Percentiles rank a stretch among this genome's conserved stretches.
phyloP scores from a whole-genome alignment of 2,329 filamentous ascomycete species.

The Orbilia javanica region DNA sequence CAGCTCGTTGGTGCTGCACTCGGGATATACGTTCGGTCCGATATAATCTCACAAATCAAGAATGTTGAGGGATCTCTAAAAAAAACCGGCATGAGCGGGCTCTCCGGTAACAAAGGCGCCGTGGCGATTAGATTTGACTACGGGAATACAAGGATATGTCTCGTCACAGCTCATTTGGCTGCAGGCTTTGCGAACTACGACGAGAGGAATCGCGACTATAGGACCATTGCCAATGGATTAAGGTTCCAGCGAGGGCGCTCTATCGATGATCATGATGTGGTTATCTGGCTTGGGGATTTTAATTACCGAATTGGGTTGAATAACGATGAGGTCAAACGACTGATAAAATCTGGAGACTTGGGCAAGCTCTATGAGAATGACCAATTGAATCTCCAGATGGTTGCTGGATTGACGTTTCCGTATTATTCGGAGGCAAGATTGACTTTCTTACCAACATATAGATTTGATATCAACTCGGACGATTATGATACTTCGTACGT shows the following conservation, averaged over 20 bases:
- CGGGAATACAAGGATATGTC: conserved; percentile 90
- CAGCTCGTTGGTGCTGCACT: conserved; percentile 94
- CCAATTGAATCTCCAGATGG: conserved; percentile 96
- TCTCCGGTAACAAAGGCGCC: conserved; percentile 97
- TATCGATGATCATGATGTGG: conserved; percentile 90
- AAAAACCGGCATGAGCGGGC: conserved; percentile 94
- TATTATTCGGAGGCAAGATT: conserved; percentile 93
- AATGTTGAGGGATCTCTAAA: conserved; percentile 97
- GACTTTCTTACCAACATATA: conserved; percentile 92
- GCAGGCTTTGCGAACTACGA: conserved; percentile 98
- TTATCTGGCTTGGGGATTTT: conserved; percentile 97
- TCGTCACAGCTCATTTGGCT: conserved; percentile 95
- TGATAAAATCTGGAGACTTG: conserved; percentile 79
- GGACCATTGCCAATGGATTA: conserved; percentile 86
- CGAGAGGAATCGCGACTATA: conserved; percentile 92
- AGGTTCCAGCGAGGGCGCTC: conserved; percentile 90
- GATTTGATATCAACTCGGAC: conserved; percentile 90
- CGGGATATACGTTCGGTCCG: conserved; percentile 88
- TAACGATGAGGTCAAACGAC: conserved; percentile 79
- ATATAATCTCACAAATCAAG: conserved; percentile 83
- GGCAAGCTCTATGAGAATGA: conserved; percentile 90
- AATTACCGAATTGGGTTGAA: conserved; percentile 94
- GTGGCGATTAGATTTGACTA: conserved; percentile 97
- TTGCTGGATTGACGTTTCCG: conserved; percentile 86
- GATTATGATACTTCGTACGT: conserved; percentile 89